phyloP scores from a whole-genome alignment of 2,329 filamentous ascomycete species.

The Chrysoporthe deuterocubensis region DNA sequence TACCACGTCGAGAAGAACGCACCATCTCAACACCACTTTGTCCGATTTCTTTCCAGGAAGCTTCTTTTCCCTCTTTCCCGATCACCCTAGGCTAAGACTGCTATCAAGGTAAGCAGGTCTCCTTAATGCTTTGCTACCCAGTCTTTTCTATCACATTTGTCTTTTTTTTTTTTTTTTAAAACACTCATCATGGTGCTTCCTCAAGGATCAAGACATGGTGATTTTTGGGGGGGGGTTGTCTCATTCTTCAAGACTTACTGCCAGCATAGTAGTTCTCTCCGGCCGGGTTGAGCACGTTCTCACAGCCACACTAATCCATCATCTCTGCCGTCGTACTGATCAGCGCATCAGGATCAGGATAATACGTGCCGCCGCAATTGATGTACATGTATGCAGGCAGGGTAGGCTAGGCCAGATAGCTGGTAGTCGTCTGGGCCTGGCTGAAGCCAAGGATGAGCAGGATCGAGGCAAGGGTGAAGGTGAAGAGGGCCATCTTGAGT shows the following conservation, averaged over 20 bases:
- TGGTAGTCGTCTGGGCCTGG: not conserved
- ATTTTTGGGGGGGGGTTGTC: not conserved
- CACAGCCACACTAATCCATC: conserved; percentile 14
- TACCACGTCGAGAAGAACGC: not conserved
- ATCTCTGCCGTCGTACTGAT: conserved; percentile 6
- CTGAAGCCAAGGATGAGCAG: not conserved
- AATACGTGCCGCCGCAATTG: not conserved
- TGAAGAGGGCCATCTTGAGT: not conserved
- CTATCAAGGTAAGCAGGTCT: not conserved
- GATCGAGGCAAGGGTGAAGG: not conserved
- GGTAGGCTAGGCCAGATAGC: not conserved
- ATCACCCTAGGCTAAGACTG: too few relatives aligned
- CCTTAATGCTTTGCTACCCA: not conserved
- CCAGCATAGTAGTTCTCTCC: not conserved
- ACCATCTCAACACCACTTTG: not conserved
- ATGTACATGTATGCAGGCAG: conserved; percentile 1
- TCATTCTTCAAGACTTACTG: not conserved
- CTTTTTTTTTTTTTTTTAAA: too few relatives aligned
- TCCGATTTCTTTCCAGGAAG: too few relatives aligned
- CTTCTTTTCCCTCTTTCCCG: too few relatives aligned
- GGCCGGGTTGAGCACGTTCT: conserved; percentile 5
- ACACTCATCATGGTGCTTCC: not conserved
- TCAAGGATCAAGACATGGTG: not conserved
- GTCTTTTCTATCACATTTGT: too few relatives aligned
- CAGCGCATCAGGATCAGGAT: not conserved